Evolutionary conservation across 73 alveolate genomes (phyloP).

Genomic region (Tetrahymena thermophila): DNA sequence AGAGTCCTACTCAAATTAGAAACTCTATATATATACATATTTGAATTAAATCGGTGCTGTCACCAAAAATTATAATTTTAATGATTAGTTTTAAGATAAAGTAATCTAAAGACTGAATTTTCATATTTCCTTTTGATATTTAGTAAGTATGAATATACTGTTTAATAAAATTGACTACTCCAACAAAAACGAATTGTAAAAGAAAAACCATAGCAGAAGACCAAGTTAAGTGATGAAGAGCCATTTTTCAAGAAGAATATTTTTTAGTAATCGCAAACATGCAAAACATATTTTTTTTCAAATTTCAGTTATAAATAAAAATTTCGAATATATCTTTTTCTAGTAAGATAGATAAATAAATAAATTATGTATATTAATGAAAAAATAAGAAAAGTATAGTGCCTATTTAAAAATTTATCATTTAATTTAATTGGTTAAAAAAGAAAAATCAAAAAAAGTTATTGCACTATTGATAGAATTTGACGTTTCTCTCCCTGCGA

Average conservation of each 20-base stretch:
- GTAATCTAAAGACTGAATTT: background rate
- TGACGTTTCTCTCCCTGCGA: background rate
- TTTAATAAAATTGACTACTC: background rate
- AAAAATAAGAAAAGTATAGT: background rate
- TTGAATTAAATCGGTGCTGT: background rate
- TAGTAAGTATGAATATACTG: background rate
- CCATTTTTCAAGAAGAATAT: background rate
- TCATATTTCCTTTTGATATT: background rate
- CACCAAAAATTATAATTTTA: background rate
- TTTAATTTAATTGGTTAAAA: background rate
- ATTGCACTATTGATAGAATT: background rate
- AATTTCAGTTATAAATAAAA: background rate
- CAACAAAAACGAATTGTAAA: background rate
- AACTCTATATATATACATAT: background rate
- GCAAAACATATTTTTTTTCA: background rate
- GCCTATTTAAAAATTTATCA: background rate
- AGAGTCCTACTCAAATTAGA: background rate
- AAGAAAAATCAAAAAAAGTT: background rate
- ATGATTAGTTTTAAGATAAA: background rate
- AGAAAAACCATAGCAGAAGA: background rate
- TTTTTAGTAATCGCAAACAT: too few relatives aligned
- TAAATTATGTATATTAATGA: background rate
- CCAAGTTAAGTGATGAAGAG: too few relatives aligned
- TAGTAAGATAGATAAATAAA: background rate
- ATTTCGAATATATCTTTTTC: background rate